Conservation (phyloP, 1,284 basidiomycete genomes). For the Malassezia dermatis region DNA sequence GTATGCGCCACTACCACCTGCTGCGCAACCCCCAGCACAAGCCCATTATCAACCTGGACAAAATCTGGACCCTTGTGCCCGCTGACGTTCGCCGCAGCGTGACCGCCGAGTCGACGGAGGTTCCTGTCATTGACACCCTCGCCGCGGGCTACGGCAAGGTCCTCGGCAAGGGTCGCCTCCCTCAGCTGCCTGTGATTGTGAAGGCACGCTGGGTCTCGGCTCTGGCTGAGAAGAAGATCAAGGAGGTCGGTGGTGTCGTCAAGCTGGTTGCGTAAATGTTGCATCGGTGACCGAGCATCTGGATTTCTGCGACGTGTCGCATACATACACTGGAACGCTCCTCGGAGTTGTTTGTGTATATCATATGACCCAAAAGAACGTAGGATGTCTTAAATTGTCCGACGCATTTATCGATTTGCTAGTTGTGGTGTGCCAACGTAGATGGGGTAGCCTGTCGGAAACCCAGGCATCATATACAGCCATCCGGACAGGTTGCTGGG, state of each 20-base stretch:
- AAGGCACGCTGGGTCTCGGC: slow-evolving; percentile 47
- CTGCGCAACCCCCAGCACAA: slow-evolving; percentile 82
- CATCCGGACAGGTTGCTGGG: background rate
- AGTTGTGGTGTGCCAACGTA: background rate
- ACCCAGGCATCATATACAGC: background rate
- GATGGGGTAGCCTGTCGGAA: no score
- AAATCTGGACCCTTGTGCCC: slow-evolving; percentile 47
- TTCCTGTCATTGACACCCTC: slow-evolving; percentile 47
- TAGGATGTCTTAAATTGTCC: slow-evolving; percentile 1
- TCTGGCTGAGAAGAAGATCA: slow-evolving; percentile 49
- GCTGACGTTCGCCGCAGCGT: slow-evolving; percentile 42
- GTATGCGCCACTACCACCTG: slow-evolving; percentile 95
- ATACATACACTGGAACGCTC: slow-evolving; percentile 6
- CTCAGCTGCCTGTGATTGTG: slow-evolving; percentile 44
- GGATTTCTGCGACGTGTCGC: slow-evolving; percentile 1
- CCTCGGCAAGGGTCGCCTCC: slow-evolving; percentile 46
- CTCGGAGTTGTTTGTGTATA: slow-evolving; percentile 11
- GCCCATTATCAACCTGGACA: slow-evolving; percentile 72
- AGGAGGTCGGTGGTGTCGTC: slow-evolving; percentile 47
- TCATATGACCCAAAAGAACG: slow-evolving; percentile 20
- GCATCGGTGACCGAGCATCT: background rate
- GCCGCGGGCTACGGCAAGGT: slow-evolving; percentile 48
- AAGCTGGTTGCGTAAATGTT: slow-evolving; percentile 27
- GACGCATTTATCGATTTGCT: background rate
- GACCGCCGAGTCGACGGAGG: slow-evolving; percentile 35